Percentiles rank a stretch among this genome's conserved stretches.
phyloP scores from a whole-genome alignment of 139 green algal genomes.

The Raphidocelis subcapitata region DNA sequence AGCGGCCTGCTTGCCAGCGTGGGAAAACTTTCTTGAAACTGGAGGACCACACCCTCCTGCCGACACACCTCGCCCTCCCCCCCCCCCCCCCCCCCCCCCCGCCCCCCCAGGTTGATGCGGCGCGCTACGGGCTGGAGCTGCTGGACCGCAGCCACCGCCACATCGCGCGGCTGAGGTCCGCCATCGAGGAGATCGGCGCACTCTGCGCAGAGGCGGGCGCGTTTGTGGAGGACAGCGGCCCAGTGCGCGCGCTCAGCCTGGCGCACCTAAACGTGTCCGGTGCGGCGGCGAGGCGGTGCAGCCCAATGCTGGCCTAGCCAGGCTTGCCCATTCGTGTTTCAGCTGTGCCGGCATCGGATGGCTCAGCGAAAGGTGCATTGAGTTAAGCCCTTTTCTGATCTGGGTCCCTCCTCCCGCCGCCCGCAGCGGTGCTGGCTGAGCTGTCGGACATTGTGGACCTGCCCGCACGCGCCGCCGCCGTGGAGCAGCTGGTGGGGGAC shows the following conservation, averaged over 20 bases:
- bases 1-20: not conserved
- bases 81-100: too few relatives aligned
- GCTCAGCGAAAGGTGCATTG: not conserved
- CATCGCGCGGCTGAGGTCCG: conserved; percentile 41
- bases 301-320: not conserved
- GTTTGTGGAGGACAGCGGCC: conserved; percentile 77
- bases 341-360: not conserved
- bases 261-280: conserved; percentile 70
- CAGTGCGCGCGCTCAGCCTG: conserved; percentile 65
- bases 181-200: conserved; percentile 48
- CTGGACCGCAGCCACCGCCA: conserved; percentile 59
- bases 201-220: conserved; percentile 73
- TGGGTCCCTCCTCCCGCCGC: not conserved
- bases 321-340: not conserved
- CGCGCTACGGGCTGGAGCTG: conserved; percentile 58
- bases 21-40: not conserved
- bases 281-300: too few relatives aligned
- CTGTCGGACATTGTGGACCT: conserved; percentile 64
- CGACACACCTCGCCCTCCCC: too few relatives aligned
- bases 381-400: not conserved
- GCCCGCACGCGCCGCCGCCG: conserved; percentile 44
- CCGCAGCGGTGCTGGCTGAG: conserved; percentile 39
- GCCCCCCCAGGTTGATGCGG: not conserved
- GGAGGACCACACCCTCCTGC: too few relatives aligned
- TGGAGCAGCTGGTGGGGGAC: conserved; percentile 54